These are phyloP conservation scores for Wickerhamomyces canadensis DNA, from an alignment of 805 yeast genomes.

Conservation along the genomic window DNA sequence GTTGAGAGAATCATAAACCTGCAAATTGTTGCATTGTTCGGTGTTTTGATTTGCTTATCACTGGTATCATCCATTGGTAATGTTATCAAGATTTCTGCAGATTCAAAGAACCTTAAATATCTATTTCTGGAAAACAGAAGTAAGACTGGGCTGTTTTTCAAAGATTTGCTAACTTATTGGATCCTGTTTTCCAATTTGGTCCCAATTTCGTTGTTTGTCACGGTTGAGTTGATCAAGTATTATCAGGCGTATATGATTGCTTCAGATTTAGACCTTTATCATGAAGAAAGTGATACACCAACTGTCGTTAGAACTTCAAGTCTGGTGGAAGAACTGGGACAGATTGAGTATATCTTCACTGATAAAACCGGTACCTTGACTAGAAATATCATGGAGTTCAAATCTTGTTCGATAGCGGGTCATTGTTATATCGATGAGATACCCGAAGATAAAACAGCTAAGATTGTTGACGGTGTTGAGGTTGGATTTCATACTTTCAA, in stretches of 20 bases:
- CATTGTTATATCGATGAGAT: slow-evolving; percentile 79
- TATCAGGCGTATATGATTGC: slow-evolving; percentile 93
- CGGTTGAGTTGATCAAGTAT: slow-evolving; percentile 92
- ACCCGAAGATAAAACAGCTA: slow-evolving; percentile 84
- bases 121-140: slow-evolving; percentile 64
- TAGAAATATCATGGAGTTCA: slow-evolving; percentile 94
- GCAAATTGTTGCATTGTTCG: slow-evolving; percentile 85
- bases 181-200: slow-evolving; percentile 92
- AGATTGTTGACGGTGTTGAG: slow-evolving; percentile 72
- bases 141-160: slow-evolving; percentile 68
- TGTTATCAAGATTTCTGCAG: slow-evolving; percentile 61
- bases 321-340: slow-evolving; percentile 95
- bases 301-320: slow-evolving; percentile 94
- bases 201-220: slow-evolving; percentile 95
- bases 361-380: slow-evolving; percentile 98
- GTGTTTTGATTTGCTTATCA: slow-evolving; percentile 68
- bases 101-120: slow-evolving; percentile 52
- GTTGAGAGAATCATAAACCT: slow-evolving; percentile 92
- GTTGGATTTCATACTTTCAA: slow-evolving; percentile 72
- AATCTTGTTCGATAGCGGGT: slow-evolving; percentile 90
- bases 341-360: slow-evolving; percentile 90
- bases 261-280: slow-evolving; percentile 90
- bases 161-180: slow-evolving; percentile 91
- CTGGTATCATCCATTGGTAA: slow-evolving; percentile 85
- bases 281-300: slow-evolving; percentile 85